Evolutionary conservation across 257 asterid genomes (phyloP), one percentile per base, ranked within the genome.

Genomic region (Nemophila menziesii): DNA sequence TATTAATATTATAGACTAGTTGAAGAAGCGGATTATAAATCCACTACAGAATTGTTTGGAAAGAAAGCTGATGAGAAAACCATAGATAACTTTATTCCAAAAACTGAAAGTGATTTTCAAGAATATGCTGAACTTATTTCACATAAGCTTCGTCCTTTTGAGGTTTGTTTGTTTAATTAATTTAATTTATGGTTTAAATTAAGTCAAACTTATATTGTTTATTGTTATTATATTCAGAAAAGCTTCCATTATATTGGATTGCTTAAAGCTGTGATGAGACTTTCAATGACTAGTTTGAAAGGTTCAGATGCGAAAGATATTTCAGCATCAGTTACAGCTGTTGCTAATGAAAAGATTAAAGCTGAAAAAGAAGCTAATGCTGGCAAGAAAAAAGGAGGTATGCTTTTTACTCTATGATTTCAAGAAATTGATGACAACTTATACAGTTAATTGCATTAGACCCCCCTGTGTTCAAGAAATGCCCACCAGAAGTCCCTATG

Each of bases 341-440:
- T 92, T 34, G 99, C 96, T 47, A 86, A 86, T 53, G 99, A 92
- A 64, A 92, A 92, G 69, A 79, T 92, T 36, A 92, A 86, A 60
- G 92, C 86, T 4, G 99, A 92, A 66, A 85, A 86, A 57, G 98
- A 89, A 54, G 90, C 93, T 22, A 84, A 69, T 62, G 82, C 92
- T 7, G 73, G 85, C 69, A 90, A 86, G 64, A 90, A 86, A 86
- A 92, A 82, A 70, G 56, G 89, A 39, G 87, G 96, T 85, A 67
- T 22, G 33, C 8, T 5, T 33, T 49, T 3, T 39, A 47, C 20
- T 47, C 22, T 23, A 16, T 22, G 42, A 2, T 56, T 40, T 29
- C 4, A 36, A 45, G 5, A 5, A 17, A 18, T 23, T 38, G 16
- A 4, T 38, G 37, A 21, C 17, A 48, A 29, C 8, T n/a, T n/a